Percentiles rank a stretch among this genome's conserved stretches.
Evolutionary conservation across 140 eudicot species (phyloP).

Genomic region (Stevia rebaudiana): DNA sequence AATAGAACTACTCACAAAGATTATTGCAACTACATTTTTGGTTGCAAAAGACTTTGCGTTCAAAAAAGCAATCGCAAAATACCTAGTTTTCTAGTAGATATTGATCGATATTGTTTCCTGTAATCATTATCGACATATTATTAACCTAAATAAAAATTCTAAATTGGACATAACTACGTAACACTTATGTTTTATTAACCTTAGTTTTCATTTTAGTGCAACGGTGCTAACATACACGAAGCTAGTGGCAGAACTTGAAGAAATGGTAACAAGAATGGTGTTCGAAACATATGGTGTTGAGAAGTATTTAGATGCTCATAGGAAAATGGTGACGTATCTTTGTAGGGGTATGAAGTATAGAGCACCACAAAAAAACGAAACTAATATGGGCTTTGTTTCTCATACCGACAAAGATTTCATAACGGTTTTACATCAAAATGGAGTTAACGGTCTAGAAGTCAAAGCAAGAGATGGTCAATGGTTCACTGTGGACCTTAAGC

Average conservation of each 20-base stretch:
- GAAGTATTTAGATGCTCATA: conserved; percentile 37
- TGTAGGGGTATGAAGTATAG: conserved; percentile 55
- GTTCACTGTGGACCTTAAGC: conserved; percentile 53
- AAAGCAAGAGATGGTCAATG: conserved; percentile 58
- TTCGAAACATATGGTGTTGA: conserved; percentile 59
- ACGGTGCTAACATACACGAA: conserved; percentile 35
- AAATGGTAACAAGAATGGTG: conserved; percentile 53
- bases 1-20: too few species aligned
- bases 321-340: conserved; percentile 47
- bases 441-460: conserved; percentile 55
- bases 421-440: conserved; percentile 54
- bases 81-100: too few species aligned
- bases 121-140: too few species aligned
- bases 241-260: conserved; percentile 48
- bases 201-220: conserved; percentile 23
- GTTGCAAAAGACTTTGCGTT: too few species aligned
- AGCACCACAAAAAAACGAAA: conserved; percentile 34
- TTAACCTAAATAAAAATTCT: too few species aligned
- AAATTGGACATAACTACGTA: background rate
- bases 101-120: too few species aligned
- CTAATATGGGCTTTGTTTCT: conserved; percentile 49
- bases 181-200: background rate
- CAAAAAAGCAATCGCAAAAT: too few species aligned
- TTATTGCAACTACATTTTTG: too few species aligned
- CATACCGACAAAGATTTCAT: conserved; percentile 66